Conservation (phyloP, 768 basidiomycete species). For the Strobilomyces echinocephalus region DNA sequence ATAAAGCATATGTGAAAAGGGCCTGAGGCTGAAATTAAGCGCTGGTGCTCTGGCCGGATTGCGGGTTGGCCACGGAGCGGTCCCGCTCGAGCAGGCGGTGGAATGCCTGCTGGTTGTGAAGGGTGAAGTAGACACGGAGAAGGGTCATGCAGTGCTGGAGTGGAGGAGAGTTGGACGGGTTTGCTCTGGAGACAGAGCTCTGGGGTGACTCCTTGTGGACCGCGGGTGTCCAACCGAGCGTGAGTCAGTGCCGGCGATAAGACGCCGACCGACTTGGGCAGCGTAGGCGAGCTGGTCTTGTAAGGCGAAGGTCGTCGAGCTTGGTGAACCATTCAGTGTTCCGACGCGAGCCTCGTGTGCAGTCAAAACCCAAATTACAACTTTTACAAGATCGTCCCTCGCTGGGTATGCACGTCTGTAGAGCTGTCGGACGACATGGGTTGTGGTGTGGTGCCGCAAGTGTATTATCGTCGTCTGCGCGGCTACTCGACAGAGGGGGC, state of each 20-base stretch:
- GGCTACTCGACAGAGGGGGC: no score
- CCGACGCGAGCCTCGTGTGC: constrained; percentile 5
- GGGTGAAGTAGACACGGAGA: constrained; percentile 73
- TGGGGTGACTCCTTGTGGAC: constrained; percentile 23
- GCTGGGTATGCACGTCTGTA: constrained; percentile 4
- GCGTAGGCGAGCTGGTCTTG: neutral
- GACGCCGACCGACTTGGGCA: constrained; percentile 7
- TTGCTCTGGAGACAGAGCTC: constrained; percentile 22
- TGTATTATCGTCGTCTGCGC: no score
- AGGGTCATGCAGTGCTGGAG: constrained; percentile 56
- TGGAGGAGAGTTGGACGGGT: constrained; percentile 12
- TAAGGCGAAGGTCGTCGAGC: no score
- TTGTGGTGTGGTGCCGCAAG: no score
- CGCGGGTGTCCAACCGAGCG: constrained; percentile 15
- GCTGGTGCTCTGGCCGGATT: constrained; percentile 36
- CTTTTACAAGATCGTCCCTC: neutral
- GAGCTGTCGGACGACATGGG: no score
- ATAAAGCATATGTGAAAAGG: constrained; percentile 74
- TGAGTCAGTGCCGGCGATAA: constrained; percentile 10
- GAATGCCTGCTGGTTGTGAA: constrained; percentile 71
- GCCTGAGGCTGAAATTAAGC: constrained; percentile 57
- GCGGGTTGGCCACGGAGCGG: constrained; percentile 31
- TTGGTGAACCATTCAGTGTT: neutral
- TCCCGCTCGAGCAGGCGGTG: constrained; percentile 63
- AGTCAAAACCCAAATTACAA: neutral